A percentile compares a stretch with the other conserved stretches of the same genome.
These are phyloP conservation scores for Eragrostis curvula DNA, from an alignment of 176 grass and related monocot genomes.

Conservation along the genomic window DNA sequence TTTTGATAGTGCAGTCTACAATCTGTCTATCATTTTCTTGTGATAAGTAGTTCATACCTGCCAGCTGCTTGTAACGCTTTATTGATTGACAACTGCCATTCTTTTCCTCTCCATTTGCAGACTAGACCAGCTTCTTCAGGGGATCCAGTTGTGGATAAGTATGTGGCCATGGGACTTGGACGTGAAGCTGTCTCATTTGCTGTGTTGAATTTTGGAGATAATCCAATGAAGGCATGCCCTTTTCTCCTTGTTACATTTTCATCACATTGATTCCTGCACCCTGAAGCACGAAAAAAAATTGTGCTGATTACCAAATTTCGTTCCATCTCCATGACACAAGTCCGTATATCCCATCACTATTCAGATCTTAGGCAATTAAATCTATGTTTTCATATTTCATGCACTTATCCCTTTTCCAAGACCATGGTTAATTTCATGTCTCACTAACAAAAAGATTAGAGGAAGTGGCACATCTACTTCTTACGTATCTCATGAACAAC, in stretches of 20 bases:
- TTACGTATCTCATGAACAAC: background rate
- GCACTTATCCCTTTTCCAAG: background rate
- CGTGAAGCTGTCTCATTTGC: conserved; percentile 91
- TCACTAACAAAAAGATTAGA: background rate
- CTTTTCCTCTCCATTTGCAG: conserved; percentile 39
- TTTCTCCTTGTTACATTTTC: conserved; percentile 2
- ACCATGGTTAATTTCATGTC: background rate
- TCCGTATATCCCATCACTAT: background rate
- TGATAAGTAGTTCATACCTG: conserved; percentile 1
- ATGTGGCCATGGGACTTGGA: conserved; percentile 75
- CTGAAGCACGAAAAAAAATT: conserved; percentile 15
- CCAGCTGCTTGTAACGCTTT: conserved; percentile 9
- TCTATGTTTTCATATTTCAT: background rate
- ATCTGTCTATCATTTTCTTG: background rate
- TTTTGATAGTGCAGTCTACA: background rate
- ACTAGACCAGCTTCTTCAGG: conserved; percentile 50
- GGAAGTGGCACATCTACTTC: background rate
- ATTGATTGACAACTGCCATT: background rate
- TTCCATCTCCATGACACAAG: background rate
- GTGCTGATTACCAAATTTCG: background rate
- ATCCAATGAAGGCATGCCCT: conserved; percentile 64
- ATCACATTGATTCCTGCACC: conserved; percentile 1
- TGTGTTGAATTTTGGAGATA: conserved; percentile 91
- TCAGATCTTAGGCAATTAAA: background rate
- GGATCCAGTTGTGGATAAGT: conserved; percentile 89